phyloP scores from a whole-genome alignment of 2,329 filamentous ascomycete species.

The Claviceps maximensis region DNA sequence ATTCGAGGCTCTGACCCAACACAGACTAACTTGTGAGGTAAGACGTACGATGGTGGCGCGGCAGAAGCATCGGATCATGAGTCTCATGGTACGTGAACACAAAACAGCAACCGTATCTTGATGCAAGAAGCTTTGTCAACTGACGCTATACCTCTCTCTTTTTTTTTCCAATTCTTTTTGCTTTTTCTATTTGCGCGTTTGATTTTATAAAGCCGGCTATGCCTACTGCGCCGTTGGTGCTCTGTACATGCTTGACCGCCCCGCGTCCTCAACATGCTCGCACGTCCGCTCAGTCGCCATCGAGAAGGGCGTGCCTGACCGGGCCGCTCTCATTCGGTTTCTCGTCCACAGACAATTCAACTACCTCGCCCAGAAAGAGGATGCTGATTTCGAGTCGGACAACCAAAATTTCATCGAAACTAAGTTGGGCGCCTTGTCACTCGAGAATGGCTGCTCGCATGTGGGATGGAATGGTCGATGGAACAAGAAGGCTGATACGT shows the following conservation, averaged over 20 bases:
- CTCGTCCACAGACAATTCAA: constrained; percentile 52
- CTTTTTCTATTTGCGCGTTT: background rate
- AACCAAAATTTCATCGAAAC: constrained; percentile 25
- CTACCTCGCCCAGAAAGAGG: constrained; percentile 37
- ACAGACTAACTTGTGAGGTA: constrained; percentile 4
- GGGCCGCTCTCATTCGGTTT: constrained; percentile 32
- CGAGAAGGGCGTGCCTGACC: constrained; percentile 22
- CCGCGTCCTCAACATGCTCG: constrained; percentile 23
- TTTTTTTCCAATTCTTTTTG: background rate
- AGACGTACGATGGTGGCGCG: constrained; percentile 79
- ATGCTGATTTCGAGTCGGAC: constrained; percentile 30
- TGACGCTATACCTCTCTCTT: background rate
- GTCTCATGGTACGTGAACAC: constrained; percentile 52
- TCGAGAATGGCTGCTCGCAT: constrained; percentile 25
- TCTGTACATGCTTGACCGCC: constrained; percentile 58
- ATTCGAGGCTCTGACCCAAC: background rate
- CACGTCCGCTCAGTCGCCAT: constrained; percentile 15
- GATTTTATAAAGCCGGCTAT: constrained; percentile 56
- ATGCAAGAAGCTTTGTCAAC: background rate
- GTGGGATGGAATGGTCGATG: constrained; percentile 80
- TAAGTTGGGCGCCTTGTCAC: constrained; percentile 21
- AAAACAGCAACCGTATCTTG: background rate
- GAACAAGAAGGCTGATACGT: constrained; percentile 90
- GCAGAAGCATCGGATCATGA: constrained; percentile 68
- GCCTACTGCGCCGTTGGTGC: constrained; percentile 79